Evolutionary conservation across 2,329 filamentous ascomycete genomes (phyloP), one percentile per base, ranked within the genome.

Genomic region (Phoma sp.): DNA sequence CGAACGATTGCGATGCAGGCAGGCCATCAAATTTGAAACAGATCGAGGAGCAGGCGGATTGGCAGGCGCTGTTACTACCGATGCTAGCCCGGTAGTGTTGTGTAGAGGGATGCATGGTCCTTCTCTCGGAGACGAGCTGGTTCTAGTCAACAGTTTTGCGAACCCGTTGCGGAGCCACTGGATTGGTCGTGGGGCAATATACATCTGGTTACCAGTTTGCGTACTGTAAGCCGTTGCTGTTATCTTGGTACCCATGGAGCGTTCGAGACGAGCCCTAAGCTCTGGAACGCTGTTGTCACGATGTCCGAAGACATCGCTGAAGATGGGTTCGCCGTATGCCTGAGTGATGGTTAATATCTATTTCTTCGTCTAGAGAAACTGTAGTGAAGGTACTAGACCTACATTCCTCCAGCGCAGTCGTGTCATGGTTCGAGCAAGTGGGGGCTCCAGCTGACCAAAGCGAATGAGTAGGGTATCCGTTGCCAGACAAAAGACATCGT

Each of bases 371-470:
- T 12, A 29, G 8, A 29, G 10, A 9, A 9, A 9, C 10, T 29
- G 6, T 12, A 29, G 3, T 9, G 10, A 12, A 29, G 27, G 8
- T 29, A 9, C 9, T 43, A 7, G 27, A 65, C 64, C 47, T 53
- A 70, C 65, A 27, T 64, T 62, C 51, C 51, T 46, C 65, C 67
- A 69, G n/a, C 57, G 52, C 6, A 68, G 40, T 7, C 63, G 57
- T 2, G 47, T 32, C 39, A 8, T 48, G 15, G 39, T 46, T 21
- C 35, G 35, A 8, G 27, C 43, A 6, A 63, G 39, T 3, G 44
- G 19, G 7, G 48, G 51, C 24, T 63, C 61, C 6, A 63, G n/a
- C 1, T 37, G 27, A 0, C 58, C 54, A 22, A 33, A 36, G 4
- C 40, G 19, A 13, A 51, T 41, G 5, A 55, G 29, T 6, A 57